Evolutionary conservation across 106 monocot species (phyloP).

Genomic region (Dendrobium catenatum): DNA sequence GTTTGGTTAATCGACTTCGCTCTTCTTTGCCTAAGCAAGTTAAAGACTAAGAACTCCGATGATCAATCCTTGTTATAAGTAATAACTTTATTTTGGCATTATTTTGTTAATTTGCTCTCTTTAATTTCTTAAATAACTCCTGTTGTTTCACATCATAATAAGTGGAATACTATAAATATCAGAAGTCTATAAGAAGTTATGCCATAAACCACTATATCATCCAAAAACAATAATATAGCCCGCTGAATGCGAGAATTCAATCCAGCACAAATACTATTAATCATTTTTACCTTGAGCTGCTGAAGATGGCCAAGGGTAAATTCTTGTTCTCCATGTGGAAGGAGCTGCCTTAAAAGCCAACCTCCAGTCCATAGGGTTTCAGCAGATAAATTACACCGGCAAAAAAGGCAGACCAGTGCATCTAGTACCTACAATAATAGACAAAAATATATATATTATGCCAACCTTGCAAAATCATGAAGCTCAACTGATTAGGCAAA

Average conservation of each 20-base stretch:
- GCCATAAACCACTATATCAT: background rate
- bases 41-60: too few species aligned
- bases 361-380: constrained; percentile 82
- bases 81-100: too few species aligned
- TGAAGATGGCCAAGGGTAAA: constrained; percentile 57
- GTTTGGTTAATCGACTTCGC: too few species aligned
- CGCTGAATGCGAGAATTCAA: background rate
- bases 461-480: background rate
- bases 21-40: too few species aligned
- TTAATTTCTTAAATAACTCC: too few species aligned
- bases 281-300: constrained; percentile 46
- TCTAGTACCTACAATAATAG: constrained; percentile 64
- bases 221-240: background rate
- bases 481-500: background rate
- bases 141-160: background rate
- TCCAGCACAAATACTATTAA: background rate
- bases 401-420: constrained; percentile 78
- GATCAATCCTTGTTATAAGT: too few species aligned
- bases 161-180: background rate
- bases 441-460: constrained; percentile 1
- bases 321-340: constrained; percentile 76
- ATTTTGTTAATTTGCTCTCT: too few species aligned
- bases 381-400: constrained; percentile 68
- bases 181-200: background rate
- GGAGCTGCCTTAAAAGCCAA: constrained; percentile 92